Evolutionary conservation across 768 basidiomycete genomes (phyloP).

Genomic region (Russula olivacea): DNA sequence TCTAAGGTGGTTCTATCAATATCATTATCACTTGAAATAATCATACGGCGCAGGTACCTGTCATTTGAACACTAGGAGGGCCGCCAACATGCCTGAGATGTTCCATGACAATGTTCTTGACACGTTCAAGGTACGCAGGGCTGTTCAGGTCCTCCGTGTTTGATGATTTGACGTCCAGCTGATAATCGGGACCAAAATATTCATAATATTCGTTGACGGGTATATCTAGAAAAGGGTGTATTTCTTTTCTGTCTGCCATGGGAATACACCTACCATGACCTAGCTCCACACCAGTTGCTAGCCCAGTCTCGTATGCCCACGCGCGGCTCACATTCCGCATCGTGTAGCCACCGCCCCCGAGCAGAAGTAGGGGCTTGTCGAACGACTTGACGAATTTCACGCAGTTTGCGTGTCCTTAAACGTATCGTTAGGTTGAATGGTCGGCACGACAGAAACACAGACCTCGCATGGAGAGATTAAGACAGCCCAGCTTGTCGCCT

Average conservation of each 20-base stretch:
- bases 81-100: conserved; percentile 80
- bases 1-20: conserved; percentile 41
- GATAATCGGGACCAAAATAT: conserved; percentile 97
- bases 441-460: neutral
- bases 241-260: conserved; percentile 1
- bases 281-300: conserved; percentile 96
- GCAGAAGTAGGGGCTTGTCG: conserved; percentile 84
- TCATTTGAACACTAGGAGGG: conserved; percentile 90
- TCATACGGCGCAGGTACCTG: conserved; percentile 43
- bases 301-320: conserved; percentile 97
- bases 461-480: conserved; percentile 97
- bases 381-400: conserved; percentile 97
- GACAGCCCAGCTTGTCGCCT: conserved; percentile 91
- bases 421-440: neutral
- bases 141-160: conserved; percentile 97
- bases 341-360: conserved; percentile 97
- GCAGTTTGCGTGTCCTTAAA: conserved; percentile 90
- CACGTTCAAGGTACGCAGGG: conserved; percentile 85
- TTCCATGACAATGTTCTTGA: conserved; percentile 88
- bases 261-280: conserved; percentile 53
- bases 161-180: conserved; percentile 88
- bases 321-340: conserved; percentile 95
- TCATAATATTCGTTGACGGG: conserved; percentile 99
- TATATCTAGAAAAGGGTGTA: conserved; percentile 56
- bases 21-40: neutral